Evolutionary conservation across 163 green algal species (phyloP).

Genomic region (Scenedesmus sp.): DNA sequence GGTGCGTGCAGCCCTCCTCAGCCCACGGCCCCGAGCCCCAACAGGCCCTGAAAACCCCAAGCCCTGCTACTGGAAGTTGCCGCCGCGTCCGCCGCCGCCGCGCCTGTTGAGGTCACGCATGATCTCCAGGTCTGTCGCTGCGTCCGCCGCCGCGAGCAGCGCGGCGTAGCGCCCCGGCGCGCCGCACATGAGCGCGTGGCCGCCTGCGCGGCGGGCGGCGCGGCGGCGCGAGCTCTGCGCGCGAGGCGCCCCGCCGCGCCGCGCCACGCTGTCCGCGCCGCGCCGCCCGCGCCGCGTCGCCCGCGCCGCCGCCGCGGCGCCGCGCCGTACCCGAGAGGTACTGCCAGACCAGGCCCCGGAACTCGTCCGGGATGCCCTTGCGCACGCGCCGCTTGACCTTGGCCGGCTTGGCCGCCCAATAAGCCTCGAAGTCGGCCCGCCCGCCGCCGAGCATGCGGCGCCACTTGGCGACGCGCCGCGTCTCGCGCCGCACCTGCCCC

Average conservation of each 20-base stretch:
- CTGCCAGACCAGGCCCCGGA: constrained; percentile 69
- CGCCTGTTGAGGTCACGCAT: constrained; percentile 83
- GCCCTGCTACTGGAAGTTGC: too few species aligned
- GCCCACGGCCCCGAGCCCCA: too few species aligned
- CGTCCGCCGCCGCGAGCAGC: constrained; percentile 32
- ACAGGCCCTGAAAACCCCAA: too few species aligned
- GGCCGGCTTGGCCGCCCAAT: constrained; percentile 46
- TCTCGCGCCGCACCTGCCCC: constrained; percentile 20
- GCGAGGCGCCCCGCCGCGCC: not conserved
- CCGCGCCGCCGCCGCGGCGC: not conserved
- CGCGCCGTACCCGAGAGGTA: constrained; percentile 53
- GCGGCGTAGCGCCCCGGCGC: constrained; percentile 51
- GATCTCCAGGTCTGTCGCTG: constrained; percentile 65
- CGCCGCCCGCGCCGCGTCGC: not conserved
- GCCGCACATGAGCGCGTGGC: constrained; percentile 45
- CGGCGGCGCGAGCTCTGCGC: not conserved
- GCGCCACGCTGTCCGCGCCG: too few species aligned
- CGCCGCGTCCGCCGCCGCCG: too few species aligned
- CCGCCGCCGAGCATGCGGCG: constrained; percentile 61
- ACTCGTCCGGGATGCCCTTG: constrained; percentile 73
- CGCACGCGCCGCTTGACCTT: constrained; percentile 70
- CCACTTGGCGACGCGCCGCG: constrained; percentile 63
- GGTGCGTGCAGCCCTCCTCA: too few species aligned
- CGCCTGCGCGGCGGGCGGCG: constrained; percentile 30
- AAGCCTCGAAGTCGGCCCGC: constrained; percentile 56